Percentiles rank a stretch among this genome's conserved stretches.
Evolutionary conservation across 2,329 filamentous ascomycete genomes (phyloP).

Genomic region (Macrophomina tecta): DNA sequence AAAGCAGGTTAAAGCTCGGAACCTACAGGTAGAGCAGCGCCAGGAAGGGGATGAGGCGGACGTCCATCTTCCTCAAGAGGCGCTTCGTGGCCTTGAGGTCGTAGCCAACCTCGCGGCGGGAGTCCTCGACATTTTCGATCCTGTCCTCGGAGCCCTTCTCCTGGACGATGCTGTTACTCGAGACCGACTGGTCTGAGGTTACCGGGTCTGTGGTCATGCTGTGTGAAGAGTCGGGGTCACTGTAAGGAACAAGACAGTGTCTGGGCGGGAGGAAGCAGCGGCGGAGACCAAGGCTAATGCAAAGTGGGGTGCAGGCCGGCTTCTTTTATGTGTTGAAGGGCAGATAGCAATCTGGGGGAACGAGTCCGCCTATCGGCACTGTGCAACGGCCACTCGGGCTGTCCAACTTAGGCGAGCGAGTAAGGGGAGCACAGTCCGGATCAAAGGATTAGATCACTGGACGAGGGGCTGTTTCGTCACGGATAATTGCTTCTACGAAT

Average conservation of each 20-base stretch:
- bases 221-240: background rate
- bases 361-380: constrained; percentile 19
- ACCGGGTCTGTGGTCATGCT: constrained; percentile 18
- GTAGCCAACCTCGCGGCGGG: constrained; percentile 34
- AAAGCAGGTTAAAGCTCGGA: background rate
- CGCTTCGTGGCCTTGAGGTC: constrained; percentile 54
- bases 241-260: constrained; percentile 7
- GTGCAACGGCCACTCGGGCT: constrained; percentile 16
- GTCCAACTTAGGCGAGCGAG: constrained; percentile 21
- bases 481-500: background rate
- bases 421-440: constrained; percentile 21
- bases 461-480: constrained; percentile 1
- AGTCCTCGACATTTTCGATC: constrained; percentile 9
- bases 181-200: constrained; percentile 15
- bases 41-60: constrained; percentile 65
- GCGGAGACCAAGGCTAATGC: constrained; percentile 1
- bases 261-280: background rate
- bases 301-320: constrained; percentile 7
- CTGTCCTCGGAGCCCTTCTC: constrained; percentile 13
- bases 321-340: constrained; percentile 13
- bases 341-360: constrained; percentile 1
- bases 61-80: constrained; percentile 61
- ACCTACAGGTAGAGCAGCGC: constrained; percentile 62
- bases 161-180: constrained; percentile 8
- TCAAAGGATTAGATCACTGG: constrained; percentile 17